Conservation (phyloP, 2,329 filamentous ascomycete genomes). For the Fusarium odoratissimum region DNA sequence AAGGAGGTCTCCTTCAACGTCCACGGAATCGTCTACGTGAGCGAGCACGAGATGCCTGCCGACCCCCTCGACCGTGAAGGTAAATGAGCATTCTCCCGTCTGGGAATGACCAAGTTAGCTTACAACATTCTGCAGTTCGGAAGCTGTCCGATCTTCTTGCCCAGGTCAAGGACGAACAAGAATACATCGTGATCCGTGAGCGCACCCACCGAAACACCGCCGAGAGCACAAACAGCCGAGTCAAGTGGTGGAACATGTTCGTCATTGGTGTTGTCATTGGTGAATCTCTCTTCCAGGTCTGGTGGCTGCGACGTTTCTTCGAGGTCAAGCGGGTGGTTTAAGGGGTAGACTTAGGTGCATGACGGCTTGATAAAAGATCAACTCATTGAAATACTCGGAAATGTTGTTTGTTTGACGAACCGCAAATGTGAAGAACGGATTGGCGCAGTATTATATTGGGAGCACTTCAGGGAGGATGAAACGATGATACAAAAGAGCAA, state of each 20-base stretch:
- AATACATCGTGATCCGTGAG: constrained; percentile 95
- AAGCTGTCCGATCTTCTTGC: constrained; percentile 85
- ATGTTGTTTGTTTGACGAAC: constrained; percentile 33
- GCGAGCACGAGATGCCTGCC: constrained; percentile 82
- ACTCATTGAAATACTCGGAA: neutral
- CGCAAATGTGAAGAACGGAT: constrained; percentile 24
- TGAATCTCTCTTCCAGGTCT: constrained; percentile 97
- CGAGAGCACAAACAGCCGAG: constrained; percentile 95
- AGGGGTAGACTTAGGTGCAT: constrained; percentile 16
- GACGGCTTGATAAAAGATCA: constrained; percentile 14
- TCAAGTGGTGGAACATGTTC: constrained; percentile 99
- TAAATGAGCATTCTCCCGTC: constrained; percentile 55
- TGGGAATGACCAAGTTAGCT: neutral
- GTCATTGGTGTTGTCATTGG: constrained; percentile 89
- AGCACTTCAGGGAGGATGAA: constrained; percentile 31
- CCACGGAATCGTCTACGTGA: constrained; percentile 97
- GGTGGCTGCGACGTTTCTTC: constrained; percentile 99
- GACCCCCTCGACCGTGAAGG: constrained; percentile 94
- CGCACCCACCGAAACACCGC: constrained; percentile 97
- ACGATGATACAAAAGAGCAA: constrained; percentile 27
- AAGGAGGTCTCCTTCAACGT: constrained; percentile 99
- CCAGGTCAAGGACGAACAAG: constrained; percentile 97
- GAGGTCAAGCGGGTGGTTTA: constrained; percentile 80
- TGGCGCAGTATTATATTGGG: constrained; percentile 41
- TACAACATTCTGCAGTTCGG: constrained; percentile 68